Conservation (phyloP, 2,329 filamentous ascomycete genomes). For the Elsinoe australis region DNA sequence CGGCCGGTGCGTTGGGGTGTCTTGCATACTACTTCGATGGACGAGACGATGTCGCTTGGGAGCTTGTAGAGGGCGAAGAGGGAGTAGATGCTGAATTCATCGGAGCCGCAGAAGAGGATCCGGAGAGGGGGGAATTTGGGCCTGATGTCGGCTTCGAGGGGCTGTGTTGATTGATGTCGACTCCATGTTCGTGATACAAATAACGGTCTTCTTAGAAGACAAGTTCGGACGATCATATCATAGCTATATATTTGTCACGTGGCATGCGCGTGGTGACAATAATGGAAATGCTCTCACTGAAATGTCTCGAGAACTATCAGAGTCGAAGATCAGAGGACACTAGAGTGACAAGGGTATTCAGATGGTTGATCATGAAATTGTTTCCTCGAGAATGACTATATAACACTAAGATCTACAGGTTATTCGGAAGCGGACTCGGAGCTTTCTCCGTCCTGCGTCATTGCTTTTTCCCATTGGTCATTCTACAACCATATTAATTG, state of each 20-base stretch:
- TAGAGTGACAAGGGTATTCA: neutral
- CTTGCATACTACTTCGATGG: slow-evolving; percentile 78
- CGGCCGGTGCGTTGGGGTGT: slow-evolving; percentile 72
- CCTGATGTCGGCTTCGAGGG: neutral
- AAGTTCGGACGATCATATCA: neutral
- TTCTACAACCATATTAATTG: neutral
- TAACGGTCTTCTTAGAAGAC: neutral
- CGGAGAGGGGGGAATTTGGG: slow-evolving; percentile 50
- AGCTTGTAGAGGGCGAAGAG: slow-evolving; percentile 57
- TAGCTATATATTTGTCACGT: neutral
- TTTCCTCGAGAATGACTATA: too few relatives aligned
- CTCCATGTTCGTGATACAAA: neutral
- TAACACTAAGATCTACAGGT: too few relatives aligned
- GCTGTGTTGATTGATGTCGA: neutral
- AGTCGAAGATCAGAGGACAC: too few relatives aligned
- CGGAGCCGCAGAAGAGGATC: slow-evolving; percentile 91
- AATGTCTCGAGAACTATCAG: too few relatives aligned
- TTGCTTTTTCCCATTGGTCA: neutral
- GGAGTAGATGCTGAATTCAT: slow-evolving; percentile 77
- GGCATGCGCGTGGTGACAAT: neutral
- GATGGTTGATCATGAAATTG: too few relatives aligned
- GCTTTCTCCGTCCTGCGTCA: neutral
- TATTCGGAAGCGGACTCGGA: neutral
- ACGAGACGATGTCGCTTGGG: slow-evolving; percentile 53
- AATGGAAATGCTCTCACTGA: too few relatives aligned